These are phyloP conservation scores for Leccinum aurantiacum DNA, from an alignment of 768 basidiomycete genomes.

Conservation along the genomic window DNA sequence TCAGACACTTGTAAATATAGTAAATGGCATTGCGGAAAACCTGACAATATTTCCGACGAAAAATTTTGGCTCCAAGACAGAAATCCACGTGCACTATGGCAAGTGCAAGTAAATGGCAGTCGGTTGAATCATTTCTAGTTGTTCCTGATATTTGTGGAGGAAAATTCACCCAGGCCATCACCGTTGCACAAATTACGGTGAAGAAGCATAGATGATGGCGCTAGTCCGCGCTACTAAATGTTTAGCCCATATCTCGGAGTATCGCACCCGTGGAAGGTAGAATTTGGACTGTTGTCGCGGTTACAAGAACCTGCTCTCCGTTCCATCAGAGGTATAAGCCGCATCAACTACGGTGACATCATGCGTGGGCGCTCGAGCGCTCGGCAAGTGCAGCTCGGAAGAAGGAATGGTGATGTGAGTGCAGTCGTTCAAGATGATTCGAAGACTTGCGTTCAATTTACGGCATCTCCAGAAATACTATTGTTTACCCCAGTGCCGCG, in stretches of 20 bases:
- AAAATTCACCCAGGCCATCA: background rate
- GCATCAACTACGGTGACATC: constrained; percentile 1
- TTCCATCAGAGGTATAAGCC: background rate
- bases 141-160: background rate
- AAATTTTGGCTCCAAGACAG: background rate
- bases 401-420: background rate
- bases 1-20: background rate
- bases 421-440: background rate
- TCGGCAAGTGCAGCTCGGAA: constrained; percentile 46
- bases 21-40: background rate
- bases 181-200: background rate
- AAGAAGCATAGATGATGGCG: background rate
- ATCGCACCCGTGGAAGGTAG: background rate
- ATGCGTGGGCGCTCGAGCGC: constrained; percentile 25
- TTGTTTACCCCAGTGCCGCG: background rate
- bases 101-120: background rate
- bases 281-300: background rate
- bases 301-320: background rate
- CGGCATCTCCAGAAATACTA: background rate
- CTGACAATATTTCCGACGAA: background rate
- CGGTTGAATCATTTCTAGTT: background rate
- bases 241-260: background rate
- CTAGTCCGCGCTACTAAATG: background rate
- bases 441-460: background rate
- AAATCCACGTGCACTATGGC: background rate